These are phyloP conservation scores for Aspergillus sp. DNA, from an alignment of 2,329 filamentous ascomycete species.

Conservation along the genomic window DNA sequence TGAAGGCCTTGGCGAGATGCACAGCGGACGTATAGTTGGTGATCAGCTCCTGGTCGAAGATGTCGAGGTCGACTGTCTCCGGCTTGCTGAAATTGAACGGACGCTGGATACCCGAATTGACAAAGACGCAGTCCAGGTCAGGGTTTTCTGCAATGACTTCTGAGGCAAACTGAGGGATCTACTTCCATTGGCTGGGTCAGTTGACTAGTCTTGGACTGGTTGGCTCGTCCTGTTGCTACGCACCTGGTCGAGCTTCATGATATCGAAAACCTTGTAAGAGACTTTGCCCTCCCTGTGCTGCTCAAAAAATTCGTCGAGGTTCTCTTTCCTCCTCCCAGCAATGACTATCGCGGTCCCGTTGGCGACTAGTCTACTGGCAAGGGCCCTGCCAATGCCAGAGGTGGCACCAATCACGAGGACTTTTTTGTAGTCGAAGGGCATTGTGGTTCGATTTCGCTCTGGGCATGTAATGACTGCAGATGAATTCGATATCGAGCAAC, in stretches of 20 bases:
- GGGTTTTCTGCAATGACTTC: conserved; percentile 43
- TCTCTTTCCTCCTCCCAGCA: conserved; percentile 52
- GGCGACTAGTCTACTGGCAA: conserved; percentile 50
- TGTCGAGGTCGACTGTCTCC: conserved; percentile 45
- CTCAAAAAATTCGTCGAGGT: conserved; percentile 49
- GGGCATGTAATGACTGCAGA: too few relatives aligned
- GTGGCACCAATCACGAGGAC: conserved; percentile 55
- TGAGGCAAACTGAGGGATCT: conserved; percentile 19
- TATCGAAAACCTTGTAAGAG: conserved; percentile 49
- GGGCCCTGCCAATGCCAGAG: conserved; percentile 46
- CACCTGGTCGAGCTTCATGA: conserved; percentile 44
- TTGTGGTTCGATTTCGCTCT: conserved; percentile 9
- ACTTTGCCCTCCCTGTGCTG: conserved; percentile 49
- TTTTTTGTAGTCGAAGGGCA: conserved; percentile 52
- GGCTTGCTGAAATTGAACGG: conserved; percentile 51
- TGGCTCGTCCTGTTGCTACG: too few relatives aligned
- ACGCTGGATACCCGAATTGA: conserved; percentile 56
- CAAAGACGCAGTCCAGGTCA: conserved; percentile 52
- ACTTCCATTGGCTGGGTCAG: neutral
- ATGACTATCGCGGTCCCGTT: conserved; percentile 50
- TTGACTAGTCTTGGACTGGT: neutral
- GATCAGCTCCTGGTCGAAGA: conserved; percentile 47
- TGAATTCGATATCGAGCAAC: too few relatives aligned
- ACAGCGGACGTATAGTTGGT: conserved; percentile 53
- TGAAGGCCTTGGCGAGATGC: conserved; percentile 50